Percentiles rank a stretch among this genome's conserved stretches.
phyloP scores from a whole-genome alignment of 2,329 filamentous ascomycete species.

The Penicillium oxalicum region DNA sequence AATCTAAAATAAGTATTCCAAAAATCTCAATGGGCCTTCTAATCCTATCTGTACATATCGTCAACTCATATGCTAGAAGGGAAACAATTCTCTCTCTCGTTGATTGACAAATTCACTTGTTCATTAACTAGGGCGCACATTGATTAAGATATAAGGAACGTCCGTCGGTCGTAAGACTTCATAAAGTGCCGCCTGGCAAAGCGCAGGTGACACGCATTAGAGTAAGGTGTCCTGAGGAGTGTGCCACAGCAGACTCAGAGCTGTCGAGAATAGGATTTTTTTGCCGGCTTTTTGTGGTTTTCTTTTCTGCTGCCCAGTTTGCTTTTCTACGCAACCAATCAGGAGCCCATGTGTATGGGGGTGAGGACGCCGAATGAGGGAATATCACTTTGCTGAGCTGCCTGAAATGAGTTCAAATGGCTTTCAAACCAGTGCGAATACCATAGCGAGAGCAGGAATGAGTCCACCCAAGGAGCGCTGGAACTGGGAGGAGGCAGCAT shows the following conservation, averaged over 20 bases:
- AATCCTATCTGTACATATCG: too few relatives aligned
- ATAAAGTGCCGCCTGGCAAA: constrained; percentile 7
- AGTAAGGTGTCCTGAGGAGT: not conserved
- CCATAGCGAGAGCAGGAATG: constrained; percentile 13
- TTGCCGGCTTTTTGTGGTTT: constrained; percentile 4
- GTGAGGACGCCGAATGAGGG: not conserved
- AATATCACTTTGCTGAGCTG: not conserved
- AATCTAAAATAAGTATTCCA: too few relatives aligned
- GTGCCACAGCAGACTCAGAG: not conserved
- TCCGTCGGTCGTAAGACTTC: constrained; percentile 14
- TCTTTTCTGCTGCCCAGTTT: not conserved
- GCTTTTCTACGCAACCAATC: not conserved
- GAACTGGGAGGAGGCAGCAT: constrained; percentile 15
- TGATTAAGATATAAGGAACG: constrained; percentile 13
- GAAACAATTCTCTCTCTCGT: too few relatives aligned
- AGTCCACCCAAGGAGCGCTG: constrained; percentile 13
- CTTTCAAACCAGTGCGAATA: constrained; percentile 16
- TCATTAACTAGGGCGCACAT: constrained; percentile 8
- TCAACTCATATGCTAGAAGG: too few relatives aligned
- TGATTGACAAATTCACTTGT: too few relatives aligned
- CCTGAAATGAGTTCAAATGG: not conserved
- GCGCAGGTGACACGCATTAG: constrained; percentile 5
- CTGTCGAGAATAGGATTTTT: constrained; percentile 11
- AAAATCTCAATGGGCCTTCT: too few relatives aligned
- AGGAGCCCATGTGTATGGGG: not conserved